Percentiles rank a stretch among this genome's conserved stretches.
These are phyloP conservation scores for Spongiforma sp. DNA, from an alignment of 1,284 basidiomycete species.

Conservation along the genomic window DNA sequence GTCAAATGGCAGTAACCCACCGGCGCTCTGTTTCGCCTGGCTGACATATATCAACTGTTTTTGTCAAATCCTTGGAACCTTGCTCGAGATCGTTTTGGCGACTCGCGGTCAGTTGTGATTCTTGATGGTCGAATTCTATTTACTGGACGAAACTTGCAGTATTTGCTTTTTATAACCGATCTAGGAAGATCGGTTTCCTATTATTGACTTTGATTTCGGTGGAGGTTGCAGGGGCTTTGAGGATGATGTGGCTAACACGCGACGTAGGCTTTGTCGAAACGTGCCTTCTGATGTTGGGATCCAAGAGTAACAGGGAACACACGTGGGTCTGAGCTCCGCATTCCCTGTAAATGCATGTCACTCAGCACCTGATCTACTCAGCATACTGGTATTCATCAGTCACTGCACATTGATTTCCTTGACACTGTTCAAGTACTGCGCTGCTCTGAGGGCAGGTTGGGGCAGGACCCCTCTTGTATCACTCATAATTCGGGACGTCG, in stretches of 20 bases:
- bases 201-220: constrained; percentile 14
- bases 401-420: constrained; percentile 26
- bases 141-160: constrained; percentile 11
- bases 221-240: constrained; percentile 12
- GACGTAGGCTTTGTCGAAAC: background rate
- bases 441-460: constrained; percentile 13
- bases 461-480: constrained; percentile 22
- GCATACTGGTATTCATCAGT: constrained; percentile 14
- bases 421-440: constrained; percentile 24
- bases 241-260: constrained; percentile 7
- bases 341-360: background rate
- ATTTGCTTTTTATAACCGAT: constrained; percentile 26
- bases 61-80: constrained; percentile 14
- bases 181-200: constrained; percentile 17
- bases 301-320: constrained; percentile 1
- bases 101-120: constrained; percentile 18
- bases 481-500: constrained; percentile 25
- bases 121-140: background rate
- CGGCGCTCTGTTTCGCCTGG: constrained; percentile 21
- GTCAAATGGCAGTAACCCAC: constrained; percentile 19
- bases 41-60: constrained; percentile 5
- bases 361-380: background rate
- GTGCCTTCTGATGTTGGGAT: constrained; percentile 14
- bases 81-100: constrained; percentile 25
- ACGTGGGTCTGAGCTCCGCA: constrained; percentile 9